Percentiles rank a stretch among this genome's conserved stretches.
Conservation (phyloP, 306 rosid genomes). For the Echinosophora koreensis region DNA sequence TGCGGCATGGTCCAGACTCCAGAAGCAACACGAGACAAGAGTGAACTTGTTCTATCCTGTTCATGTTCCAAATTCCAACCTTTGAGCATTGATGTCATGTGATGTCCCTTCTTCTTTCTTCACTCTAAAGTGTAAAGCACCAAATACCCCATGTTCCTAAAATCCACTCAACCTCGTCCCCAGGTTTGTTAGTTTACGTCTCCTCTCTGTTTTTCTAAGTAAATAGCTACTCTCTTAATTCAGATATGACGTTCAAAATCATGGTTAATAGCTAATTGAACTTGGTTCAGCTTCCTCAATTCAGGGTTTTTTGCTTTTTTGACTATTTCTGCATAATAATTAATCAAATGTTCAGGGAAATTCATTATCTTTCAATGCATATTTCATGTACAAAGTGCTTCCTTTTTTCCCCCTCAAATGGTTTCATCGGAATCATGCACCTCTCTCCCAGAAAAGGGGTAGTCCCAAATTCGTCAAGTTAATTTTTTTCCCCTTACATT, state of each 20-base stretch:
- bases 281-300: too few relatives aligned
- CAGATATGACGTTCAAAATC: too few relatives aligned
- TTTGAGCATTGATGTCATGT: slow-evolving; percentile 3
- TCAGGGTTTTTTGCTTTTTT: slow-evolving; percentile 11
- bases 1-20: neutral
- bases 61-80: slow-evolving; percentile 24
- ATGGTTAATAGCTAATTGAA: too few relatives aligned
- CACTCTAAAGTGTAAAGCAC: neutral
- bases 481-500: neutral
- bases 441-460: slow-evolving; percentile 27
- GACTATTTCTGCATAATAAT: neutral
- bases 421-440: neutral
- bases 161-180: slow-evolving; percentile 46
- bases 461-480: slow-evolving; percentile 10
- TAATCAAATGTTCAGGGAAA: neutral
- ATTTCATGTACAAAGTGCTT: slow-evolving; percentile 9
- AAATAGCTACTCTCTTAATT: neutral
- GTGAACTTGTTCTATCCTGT: neutral
- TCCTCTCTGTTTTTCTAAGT: neutral
- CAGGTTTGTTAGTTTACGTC: slow-evolving; percentile 52
- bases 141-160: slow-evolving; percentile 52
- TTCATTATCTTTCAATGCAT: slow-evolving; percentile 6
- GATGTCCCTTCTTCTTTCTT: neutral
- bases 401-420: slow-evolving; percentile 1
- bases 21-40: neutral